Percentiles rank a stretch among this genome's conserved stretches.
Conservation (phyloP, 2,329 filamentous ascomycete genomes). For the Colletotrichum sp. region DNA sequence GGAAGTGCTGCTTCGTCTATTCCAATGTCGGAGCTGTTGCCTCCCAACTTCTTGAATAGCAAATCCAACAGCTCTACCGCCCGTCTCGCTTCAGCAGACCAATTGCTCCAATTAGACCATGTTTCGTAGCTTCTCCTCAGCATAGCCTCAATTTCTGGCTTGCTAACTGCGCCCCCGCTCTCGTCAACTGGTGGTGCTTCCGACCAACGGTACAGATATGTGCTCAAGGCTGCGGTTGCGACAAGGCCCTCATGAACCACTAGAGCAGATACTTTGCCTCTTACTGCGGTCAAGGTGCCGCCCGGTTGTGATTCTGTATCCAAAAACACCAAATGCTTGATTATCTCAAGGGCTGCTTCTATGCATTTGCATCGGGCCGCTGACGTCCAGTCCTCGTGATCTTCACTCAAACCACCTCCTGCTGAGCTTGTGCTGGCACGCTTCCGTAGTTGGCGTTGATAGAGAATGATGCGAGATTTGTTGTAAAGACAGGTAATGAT, state of each 20-base stretch:
- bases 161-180: too few species aligned
- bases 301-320: not conserved
- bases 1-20: too few species aligned
- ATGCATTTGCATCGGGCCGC: not conserved
- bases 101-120: too few species aligned
- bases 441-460: rapidly evolving
- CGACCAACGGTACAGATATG: too few species aligned
- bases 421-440: too few species aligned
- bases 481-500: not conserved
- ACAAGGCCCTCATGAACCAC: not conserved
- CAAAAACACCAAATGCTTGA: rapidly evolving
- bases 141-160: too few species aligned
- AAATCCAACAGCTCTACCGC: too few species aligned
- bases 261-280: rapidly evolving
- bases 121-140: too few species aligned
- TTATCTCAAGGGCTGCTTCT: rapidly evolving
- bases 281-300: too few species aligned
- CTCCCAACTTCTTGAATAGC: too few species aligned
- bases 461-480: rapidly evolving
- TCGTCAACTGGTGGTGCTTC: rapidly evolving
- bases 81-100: rapidly evolving
- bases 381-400: rapidly evolving
- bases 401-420: too few species aligned
- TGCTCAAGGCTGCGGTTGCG: too few species aligned
- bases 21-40: rapidly evolving